Base-by-base conservation (phyloP, 495 filamentous ascomycete species). In the Talaromyces thailandensis region DNA sequence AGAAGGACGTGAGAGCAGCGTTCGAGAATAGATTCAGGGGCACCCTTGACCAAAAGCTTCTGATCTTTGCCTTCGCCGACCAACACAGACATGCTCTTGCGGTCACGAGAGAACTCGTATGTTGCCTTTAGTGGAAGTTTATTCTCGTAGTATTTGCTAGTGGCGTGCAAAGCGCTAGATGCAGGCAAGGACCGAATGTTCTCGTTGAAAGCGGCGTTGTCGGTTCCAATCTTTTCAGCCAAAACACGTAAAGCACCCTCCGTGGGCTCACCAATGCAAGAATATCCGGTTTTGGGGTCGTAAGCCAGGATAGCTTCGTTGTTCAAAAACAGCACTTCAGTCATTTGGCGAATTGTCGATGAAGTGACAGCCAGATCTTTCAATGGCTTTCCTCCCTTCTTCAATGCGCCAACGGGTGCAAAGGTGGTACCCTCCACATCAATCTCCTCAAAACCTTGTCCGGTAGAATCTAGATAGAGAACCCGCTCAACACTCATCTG, bases 11-110 rank as follows among this genome's bases (percentile, higher is more conserved):
- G 81, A 43, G 90, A 87, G 77, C 95, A 99, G 48, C 95, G 89
- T 53, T 96, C 94, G 56, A 98, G 81, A 64, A 98, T 85, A 7
- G 91, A 88, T 73, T 99, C 95, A 11, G 95, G 95, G 12, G 95
- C 95, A 64, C 95, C 95, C 75, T 99, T 99, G 63, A 98, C 94
- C 25, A 99, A 84, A 14, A 99, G 86, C 70, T 87, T 89, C 72
- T 93, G 82, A 35, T 85, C 71, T 48, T 79, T 79, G 53, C 80
- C 84, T 51, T 82, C 76, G 59, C 88, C 86, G 55, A 94, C 88
- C 18, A 97, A 83, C 29, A 98, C 95, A 26, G 95, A 99, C 95
- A 99, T 99, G 71, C 95, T 98, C 82, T 99, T 99, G 23, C 95
- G 84, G 72, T 98, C 95, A 69, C 95, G 87, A 5, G 95, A 98